These are phyloP conservation scores for Syzygium aromaticum DNA, from an alignment of 345 rosid species.

Conservation along the genomic window DNA sequence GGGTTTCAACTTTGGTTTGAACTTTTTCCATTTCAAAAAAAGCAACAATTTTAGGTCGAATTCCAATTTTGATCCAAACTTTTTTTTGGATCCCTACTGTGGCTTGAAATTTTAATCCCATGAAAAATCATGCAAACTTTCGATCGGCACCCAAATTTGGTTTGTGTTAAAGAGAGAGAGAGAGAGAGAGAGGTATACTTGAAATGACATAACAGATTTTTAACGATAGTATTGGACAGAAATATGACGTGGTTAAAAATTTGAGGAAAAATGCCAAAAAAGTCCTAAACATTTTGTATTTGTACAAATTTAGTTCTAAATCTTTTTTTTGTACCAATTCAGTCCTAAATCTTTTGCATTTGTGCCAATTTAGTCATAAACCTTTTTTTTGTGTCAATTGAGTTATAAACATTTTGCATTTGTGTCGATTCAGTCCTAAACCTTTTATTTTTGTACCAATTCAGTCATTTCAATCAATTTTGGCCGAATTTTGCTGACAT, in stretches of 20 bases:
- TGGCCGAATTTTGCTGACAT: too few relatives aligned
- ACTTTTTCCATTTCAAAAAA: neutral
- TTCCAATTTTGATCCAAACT: neutral
- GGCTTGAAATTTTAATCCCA: neutral
- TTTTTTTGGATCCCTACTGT: neutral
- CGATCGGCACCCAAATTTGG: neutral
- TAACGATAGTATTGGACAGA: rapidly evolving
- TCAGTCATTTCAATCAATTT: too few relatives aligned
- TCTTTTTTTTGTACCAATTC: too few relatives aligned
- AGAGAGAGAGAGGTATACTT: neutral
- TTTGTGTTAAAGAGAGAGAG: neutral
- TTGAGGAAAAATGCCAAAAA: too few relatives aligned
- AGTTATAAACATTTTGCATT: too few relatives aligned
- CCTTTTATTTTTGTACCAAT: too few relatives aligned
- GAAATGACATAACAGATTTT: neutral
- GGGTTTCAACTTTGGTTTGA: neutral
- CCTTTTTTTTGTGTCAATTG: too few relatives aligned
- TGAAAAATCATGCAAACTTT: neutral
- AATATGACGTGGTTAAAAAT: neutral
- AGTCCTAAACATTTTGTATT: too few relatives aligned
- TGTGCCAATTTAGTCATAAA: too few relatives aligned
- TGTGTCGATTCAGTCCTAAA: too few relatives aligned
- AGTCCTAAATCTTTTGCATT: too few relatives aligned
- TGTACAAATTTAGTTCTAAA: too few relatives aligned
- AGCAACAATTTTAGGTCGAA: neutral